These are phyloP conservation scores for Verticillium tricorpus DNA, from an alignment of 2,329 filamentous ascomycete species.

Conservation along the genomic window DNA sequence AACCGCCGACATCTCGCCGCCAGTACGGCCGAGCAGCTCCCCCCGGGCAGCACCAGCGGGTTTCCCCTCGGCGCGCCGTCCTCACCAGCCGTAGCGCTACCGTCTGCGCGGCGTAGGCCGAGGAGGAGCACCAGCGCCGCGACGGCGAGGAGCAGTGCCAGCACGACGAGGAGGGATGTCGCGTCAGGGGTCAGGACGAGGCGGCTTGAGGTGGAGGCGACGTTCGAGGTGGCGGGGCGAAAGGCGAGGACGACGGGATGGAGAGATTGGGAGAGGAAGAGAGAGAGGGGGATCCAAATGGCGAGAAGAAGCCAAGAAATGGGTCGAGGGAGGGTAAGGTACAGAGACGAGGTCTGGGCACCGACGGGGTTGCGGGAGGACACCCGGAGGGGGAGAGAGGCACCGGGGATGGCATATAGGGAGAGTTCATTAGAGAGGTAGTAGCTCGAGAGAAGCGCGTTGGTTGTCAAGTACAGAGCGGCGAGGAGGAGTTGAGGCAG, in stretches of 20 bases:
- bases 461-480: constrained; percentile 41
- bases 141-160: constrained; percentile 33
- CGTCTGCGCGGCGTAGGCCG: constrained; percentile 34
- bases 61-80: constrained; percentile 36
- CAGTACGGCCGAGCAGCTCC: constrained; percentile 48
- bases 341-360: constrained; percentile 40
- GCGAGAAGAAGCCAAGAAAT: constrained; percentile 39
- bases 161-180: constrained; percentile 37
- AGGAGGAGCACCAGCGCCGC: constrained; percentile 29
- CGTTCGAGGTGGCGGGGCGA: constrained; percentile 6
- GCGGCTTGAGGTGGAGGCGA: background rate
- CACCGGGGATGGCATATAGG: constrained; percentile 31
- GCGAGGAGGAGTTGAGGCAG: constrained; percentile 45
- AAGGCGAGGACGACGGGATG: constrained; percentile 27
- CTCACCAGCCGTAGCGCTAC: constrained; percentile 23
- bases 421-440: constrained; percentile 47
- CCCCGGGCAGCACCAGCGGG: constrained; percentile 41
- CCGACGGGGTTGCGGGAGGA: constrained; percentile 39
- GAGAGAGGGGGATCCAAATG: constrained; percentile 37
- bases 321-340: constrained; percentile 44
- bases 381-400: constrained; percentile 35
- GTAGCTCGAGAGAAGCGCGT: constrained; percentile 42
- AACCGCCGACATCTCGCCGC: constrained; percentile 42
- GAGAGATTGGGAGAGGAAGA: constrained; percentile 39
- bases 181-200: constrained; percentile 28